phyloP scores from a whole-genome alignment of 2,329 filamentous ascomycete genomes.

The Cytospora schulzeri region DNA sequence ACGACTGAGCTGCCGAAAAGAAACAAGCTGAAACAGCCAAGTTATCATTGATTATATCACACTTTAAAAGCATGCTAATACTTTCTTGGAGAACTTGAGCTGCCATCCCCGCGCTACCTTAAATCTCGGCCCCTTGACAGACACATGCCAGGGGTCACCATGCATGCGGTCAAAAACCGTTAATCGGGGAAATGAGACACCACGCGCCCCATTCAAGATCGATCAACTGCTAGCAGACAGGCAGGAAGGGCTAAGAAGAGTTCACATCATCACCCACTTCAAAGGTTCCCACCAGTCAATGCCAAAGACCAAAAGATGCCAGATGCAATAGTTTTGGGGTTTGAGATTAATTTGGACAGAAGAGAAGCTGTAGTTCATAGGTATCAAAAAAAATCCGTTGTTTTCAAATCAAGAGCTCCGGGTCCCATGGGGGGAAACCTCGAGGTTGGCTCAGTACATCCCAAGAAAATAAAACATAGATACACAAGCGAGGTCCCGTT shows the following conservation, averaged over 20 bases:
- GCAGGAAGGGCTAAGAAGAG: neutral
- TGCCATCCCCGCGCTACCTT: too few relatives aligned
- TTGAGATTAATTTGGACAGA: neutral
- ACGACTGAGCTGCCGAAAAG: too few relatives aligned
- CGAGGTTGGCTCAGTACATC: constrained; percentile 26
- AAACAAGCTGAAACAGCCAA: constrained; percentile 4
- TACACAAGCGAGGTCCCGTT: constrained; percentile 6
- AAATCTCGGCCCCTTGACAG: too few relatives aligned
- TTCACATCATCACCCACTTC: neutral
- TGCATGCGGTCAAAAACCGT: too few relatives aligned
- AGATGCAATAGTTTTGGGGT: neutral
- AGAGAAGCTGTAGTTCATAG: constrained; percentile 2
- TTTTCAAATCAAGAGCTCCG: constrained; percentile 22
- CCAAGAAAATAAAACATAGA: constrained; percentile 23
- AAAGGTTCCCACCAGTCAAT: neutral
- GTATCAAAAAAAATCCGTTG: constrained; percentile 19
- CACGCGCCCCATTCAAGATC: constrained; percentile 13
- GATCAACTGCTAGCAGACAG: neutral
- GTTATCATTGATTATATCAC: neutral
- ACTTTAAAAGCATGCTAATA: too few relatives aligned
- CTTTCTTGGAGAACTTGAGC: neutral
- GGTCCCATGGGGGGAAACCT: constrained; percentile 22
- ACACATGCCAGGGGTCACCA: constrained; percentile 9
- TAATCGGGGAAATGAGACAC: constrained; percentile 22
- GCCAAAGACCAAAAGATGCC: too few relatives aligned